These are phyloP conservation scores for Leccinum boreale DNA, from an alignment of 768 basidiomycete species.

Conservation along the genomic window DNA sequence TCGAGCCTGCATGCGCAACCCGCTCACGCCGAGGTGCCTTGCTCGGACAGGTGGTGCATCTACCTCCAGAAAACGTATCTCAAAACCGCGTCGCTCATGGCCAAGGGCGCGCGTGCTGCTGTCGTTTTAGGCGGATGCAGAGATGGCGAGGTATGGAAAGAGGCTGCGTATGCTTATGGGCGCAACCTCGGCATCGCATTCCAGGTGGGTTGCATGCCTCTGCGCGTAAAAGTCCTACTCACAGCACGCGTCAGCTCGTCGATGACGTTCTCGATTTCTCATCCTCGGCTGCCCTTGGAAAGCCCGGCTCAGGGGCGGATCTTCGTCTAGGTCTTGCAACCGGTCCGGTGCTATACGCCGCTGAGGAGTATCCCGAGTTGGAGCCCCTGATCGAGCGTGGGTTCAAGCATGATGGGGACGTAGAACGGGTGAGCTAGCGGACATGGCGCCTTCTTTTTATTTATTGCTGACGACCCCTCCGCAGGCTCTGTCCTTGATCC, in stretches of 20 bases:
- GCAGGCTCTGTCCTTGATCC: constrained; percentile 60
- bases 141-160: constrained; percentile 81
- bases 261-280: constrained; percentile 96
- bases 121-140: constrained; percentile 82
- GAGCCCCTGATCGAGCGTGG: constrained; percentile 75
- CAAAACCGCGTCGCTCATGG: constrained; percentile 89
- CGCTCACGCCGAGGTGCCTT: constrained; percentile 24
- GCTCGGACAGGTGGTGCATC: constrained; percentile 56
- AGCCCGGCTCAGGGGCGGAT: constrained; percentile 81
- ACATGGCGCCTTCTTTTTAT: not conserved
- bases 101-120: constrained; percentile 79
- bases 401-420: constrained; percentile 75
- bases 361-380: constrained; percentile 77
- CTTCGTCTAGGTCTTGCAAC: constrained; percentile 81
- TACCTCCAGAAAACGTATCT: constrained; percentile 93
- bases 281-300: constrained; percentile 74
- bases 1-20: constrained; percentile 46
- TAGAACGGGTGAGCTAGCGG: constrained; percentile 57
- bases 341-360: constrained; percentile 82
- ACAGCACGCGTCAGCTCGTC: constrained; percentile 60
- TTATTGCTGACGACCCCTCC: not conserved
- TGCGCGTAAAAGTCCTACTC: not conserved
- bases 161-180: constrained; percentile 88
- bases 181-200: constrained; percentile 93
- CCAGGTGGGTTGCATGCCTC: constrained; percentile 54